Evolutionary conservation across 2,329 filamentous ascomycete species (phyloP), one percentile per base, ranked within the genome.

Genomic region (Colletotrichum falcatum): DNA sequence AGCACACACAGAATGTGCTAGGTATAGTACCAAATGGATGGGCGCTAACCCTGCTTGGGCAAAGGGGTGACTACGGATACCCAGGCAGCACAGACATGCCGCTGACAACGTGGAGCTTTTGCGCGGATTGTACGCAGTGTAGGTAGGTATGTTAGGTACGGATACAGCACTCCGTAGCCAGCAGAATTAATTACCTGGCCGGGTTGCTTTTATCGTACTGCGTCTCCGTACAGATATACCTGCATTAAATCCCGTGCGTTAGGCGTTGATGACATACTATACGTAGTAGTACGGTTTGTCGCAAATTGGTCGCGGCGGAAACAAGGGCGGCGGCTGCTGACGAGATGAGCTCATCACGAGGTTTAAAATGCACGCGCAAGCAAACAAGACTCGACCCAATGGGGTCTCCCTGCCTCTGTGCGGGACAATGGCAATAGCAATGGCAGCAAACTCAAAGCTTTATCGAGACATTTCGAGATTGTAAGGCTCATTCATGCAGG

Each of bases 11-110:
- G 46, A 33, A 46, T 64, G 44, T 37, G 23, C 56, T 54, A n/a
- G n/a, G n/a, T n/a, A n/a, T n/a, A n/a, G n/a, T n/a, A 64, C 58
- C 65, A 30, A 46, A 62, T 9, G 30, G 44, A 62, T 18, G 44
- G n/a, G 44, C 65, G 58, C 68, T 71, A 71, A 37, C 53, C 68
- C 55, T 42, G 16, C 46, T 68, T 44, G 20, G 59, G 68, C 14
- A 61, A 62, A 44, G 37, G 53, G 39, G 62, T 33, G 14, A 61
- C 20, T 42, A 42, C 11, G 14, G 9, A 11, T 39, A 39, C 37
- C 63, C 44, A 39, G 37, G 14, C 7, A n/a, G 23, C 35, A 61
- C 55, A 35, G 42, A 49, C 59, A 37, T 44, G 35, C 39, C 33
- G 60, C 59, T 67, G 59, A 64, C 60, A 65, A 53, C 33, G 65